Percentiles rank a stretch among this genome's conserved stretches.
Conservation (phyloP, 202 grass and related monocot species). For the Hordeum pubiflorum region DNA sequence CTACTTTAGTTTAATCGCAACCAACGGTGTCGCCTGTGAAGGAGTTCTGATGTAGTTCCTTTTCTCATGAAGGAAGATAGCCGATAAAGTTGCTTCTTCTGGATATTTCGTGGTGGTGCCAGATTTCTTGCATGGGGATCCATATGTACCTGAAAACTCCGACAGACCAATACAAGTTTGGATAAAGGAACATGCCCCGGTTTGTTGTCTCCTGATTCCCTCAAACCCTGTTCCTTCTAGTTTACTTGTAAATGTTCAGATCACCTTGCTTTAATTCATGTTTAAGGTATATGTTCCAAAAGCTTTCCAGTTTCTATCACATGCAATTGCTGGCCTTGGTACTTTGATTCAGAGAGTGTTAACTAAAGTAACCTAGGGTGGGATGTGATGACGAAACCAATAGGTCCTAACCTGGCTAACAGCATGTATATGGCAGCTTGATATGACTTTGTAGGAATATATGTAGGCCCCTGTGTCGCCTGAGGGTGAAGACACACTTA, state of each 20-base stretch:
- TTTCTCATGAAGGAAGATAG: conserved; percentile 58
- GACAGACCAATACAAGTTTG: conserved; percentile 47
- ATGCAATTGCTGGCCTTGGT: background rate
- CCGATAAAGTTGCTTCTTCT: conserved; percentile 55
- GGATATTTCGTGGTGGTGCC: conserved; percentile 76
- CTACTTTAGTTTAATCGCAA: background rate
- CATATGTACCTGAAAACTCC: conserved; percentile 40
- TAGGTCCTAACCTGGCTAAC: background rate
- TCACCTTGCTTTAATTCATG: background rate
- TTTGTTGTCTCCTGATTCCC: conserved; percentile 28
- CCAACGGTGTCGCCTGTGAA: background rate
- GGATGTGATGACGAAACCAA: background rate
- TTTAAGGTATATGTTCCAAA: background rate
- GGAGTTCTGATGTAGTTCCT: background rate
- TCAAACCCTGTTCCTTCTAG: background rate
- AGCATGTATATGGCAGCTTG: background rate
- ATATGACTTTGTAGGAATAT: background rate
- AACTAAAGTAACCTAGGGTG: background rate
- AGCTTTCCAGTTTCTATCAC: background rate
- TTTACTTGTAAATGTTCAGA: background rate
- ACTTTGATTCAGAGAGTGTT: background rate
- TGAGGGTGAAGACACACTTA: too few species aligned
- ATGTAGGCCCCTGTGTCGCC: background rate
- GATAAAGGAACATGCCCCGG: conserved; percentile 50
- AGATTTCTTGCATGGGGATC: conserved; percentile 73